phyloP scores from a whole-genome alignment of 495 filamentous ascomycete genomes.

The Aspergillus homomorphus region DNA sequence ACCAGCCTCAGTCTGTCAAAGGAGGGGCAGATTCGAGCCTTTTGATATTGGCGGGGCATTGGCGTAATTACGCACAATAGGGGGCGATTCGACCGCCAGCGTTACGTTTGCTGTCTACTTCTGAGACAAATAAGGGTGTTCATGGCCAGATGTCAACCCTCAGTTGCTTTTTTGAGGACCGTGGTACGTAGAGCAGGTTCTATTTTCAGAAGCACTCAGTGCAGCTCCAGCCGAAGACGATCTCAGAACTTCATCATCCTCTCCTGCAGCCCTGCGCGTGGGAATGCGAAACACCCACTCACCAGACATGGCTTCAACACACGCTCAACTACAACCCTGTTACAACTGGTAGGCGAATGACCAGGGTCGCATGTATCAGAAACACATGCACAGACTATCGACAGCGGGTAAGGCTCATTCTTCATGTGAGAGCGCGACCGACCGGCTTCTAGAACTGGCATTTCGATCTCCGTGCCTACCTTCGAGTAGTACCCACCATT shows the following conservation, averaged over 20 bases:
- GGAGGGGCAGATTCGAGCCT: neutral
- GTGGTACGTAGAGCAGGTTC: neutral
- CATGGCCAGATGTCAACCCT: no score
- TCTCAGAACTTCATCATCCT: constrained; percentile 1
- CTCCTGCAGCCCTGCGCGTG: neutral
- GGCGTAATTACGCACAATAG: neutral
- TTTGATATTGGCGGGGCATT: constrained; percentile 1
- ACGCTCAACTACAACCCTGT: neutral
- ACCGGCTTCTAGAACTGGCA: constrained; percentile 3
- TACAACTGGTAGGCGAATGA: neutral
- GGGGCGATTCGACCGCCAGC: neutral
- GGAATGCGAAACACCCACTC: neutral
- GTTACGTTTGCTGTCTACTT: neutral
- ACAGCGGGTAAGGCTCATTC: no score
- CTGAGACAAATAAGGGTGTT: neutral
- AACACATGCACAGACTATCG: no score
- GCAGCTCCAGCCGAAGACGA: neutral
- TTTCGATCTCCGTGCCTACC: neutral
- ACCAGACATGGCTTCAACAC: neutral
- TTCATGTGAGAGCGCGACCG: neutral
- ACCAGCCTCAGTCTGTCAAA: neutral
- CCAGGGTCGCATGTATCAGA: neutral
- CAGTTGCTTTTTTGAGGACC: neutral
- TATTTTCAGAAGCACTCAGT: neutral
- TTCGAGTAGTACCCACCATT: no score